Conservation (phyloP, 148 eudicot genomes). For the Fallopia convolvulus region DNA sequence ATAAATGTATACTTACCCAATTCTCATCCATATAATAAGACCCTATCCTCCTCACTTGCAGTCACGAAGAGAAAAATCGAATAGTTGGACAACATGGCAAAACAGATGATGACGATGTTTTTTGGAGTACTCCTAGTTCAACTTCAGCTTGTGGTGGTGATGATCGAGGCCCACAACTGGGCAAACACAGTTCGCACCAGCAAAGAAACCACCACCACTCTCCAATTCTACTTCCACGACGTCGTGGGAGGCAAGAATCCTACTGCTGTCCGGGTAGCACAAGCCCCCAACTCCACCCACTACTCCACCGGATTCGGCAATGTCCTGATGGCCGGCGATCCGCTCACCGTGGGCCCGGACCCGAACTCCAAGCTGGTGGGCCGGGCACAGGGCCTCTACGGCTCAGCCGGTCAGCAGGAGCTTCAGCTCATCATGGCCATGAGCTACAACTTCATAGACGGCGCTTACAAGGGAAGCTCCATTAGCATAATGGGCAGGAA, state of each 20-base stretch:
- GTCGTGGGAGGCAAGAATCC: constrained; percentile 31
- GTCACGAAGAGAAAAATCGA: too few species aligned
- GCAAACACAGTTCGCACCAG: constrained; percentile 21
- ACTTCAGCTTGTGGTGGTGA: neutral
- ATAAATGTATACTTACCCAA: too few species aligned
- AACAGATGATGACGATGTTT: neutral
- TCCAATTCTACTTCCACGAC: constrained; percentile 64
- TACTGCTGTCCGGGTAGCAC: constrained; percentile 31
- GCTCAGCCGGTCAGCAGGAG: constrained; percentile 17
- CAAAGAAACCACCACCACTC: constrained; percentile 23
- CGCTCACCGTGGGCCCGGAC: constrained; percentile 27
- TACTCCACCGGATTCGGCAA: constrained; percentile 14
- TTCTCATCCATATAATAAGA: too few species aligned
- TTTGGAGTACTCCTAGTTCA: neutral
- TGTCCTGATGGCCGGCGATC: constrained; percentile 30
- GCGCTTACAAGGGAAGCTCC: constrained; percentile 43
- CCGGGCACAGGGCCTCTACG: constrained; percentile 44
- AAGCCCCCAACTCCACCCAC: neutral
- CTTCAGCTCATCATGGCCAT: constrained; percentile 34
- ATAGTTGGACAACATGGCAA: neutral
- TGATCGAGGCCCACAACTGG: constrained; percentile 21
- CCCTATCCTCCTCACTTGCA: too few species aligned
- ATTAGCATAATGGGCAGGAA: constrained; percentile 33
- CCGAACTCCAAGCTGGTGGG: constrained; percentile 30
- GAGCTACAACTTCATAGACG: constrained; percentile 30